Percentiles rank a stretch among this genome's conserved stretches.
Conservation (phyloP, 2,329 filamentous ascomycete species). For the Aureobasidium sp. region DNA sequence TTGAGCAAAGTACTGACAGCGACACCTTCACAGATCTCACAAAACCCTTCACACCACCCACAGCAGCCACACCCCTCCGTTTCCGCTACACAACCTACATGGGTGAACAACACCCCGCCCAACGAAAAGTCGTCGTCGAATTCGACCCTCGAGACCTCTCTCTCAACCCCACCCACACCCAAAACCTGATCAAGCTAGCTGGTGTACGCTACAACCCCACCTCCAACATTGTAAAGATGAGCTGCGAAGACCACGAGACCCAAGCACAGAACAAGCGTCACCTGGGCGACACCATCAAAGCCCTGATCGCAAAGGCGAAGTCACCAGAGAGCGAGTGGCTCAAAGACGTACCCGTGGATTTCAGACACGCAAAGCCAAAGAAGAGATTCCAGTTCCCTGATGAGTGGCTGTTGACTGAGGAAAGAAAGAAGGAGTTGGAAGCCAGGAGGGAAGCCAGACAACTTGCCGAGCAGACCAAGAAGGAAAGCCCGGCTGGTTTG, state of each 20-base stretch:
- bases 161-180: slow-evolving; percentile 57
- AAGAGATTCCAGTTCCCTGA: slow-evolving; percentile 63
- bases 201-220: slow-evolving; percentile 83
- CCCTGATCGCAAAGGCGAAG: slow-evolving; percentile 63
- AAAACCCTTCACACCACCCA: slow-evolving; percentile 68
- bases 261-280: slow-evolving; percentile 97
- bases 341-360: slow-evolving; percentile 80
- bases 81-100: slow-evolving; percentile 98
- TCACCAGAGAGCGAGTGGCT: slow-evolving; percentile 69
- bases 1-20: not conserved
- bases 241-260: slow-evolving; percentile 72
- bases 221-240: slow-evolving; percentile 76
- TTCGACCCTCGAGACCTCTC: slow-evolving; percentile 68
- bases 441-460: slow-evolving; percentile 45
- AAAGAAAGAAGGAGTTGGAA: slow-evolving; percentile 59
- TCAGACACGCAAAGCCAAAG: slow-evolving; percentile 71
- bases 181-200: slow-evolving; percentile 80
- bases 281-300: slow-evolving; percentile 67
- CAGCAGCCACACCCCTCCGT: slow-evolving; percentile 61
- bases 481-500: slow-evolving; percentile 24
- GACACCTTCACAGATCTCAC: slow-evolving; percentile 55
- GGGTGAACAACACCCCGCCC: slow-evolving; percentile 84
- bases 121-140: slow-evolving; percentile 89
- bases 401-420: slow-evolving; percentile 69
- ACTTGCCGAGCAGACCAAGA: slow-evolving; percentile 46